Percentiles rank a stretch among this genome's conserved stretches.
Evolutionary conservation across 768 basidiomycete genomes (phyloP).

Genomic region (Strobilomyces confusus): DNA sequence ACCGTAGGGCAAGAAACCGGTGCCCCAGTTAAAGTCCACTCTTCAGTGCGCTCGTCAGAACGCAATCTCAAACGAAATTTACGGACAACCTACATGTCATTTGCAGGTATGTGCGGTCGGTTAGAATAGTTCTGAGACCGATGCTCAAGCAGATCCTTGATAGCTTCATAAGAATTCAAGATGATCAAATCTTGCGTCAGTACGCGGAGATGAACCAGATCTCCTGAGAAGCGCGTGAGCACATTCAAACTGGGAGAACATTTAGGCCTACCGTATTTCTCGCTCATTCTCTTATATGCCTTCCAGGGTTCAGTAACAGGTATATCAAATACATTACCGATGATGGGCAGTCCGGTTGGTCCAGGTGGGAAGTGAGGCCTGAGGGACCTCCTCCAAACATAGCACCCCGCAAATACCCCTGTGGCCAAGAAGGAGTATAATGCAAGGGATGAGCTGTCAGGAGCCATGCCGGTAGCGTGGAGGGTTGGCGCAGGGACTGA

Average conservation of each 20-base stretch:
- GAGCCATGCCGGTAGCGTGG: background rate
- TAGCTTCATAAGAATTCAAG: constrained; percentile 8
- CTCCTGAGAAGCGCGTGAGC: background rate
- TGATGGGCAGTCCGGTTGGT: constrained; percentile 4
- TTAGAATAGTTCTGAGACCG: constrained; percentile 8
- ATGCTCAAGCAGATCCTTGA: constrained; percentile 2
- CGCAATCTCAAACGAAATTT: background rate
- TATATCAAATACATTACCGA: constrained; percentile 8
- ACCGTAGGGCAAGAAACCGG: constrained; percentile 3
- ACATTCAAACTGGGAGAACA: background rate
- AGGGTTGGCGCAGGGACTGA: background rate
- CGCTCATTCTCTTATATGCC: constrained; percentile 1
- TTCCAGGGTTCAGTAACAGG: constrained; percentile 4
- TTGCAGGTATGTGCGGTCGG: constrained; percentile 3
- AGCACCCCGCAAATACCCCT: background rate
- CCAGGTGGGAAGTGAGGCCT: constrained; percentile 2
- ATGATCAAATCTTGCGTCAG: constrained; percentile 8
- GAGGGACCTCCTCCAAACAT: background rate
- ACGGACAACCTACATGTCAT: background rate
- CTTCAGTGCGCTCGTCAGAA: background rate
- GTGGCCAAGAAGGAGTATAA: background rate
- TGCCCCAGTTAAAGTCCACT: constrained; percentile 5
- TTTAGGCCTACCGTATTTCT: constrained; percentile 1
- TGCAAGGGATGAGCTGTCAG: background rate
- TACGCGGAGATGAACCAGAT: constrained; percentile 5